These are phyloP conservation scores for Oenanthe javanica DNA, from an alignment of 140 eudicot species.

Conservation along the genomic window DNA sequence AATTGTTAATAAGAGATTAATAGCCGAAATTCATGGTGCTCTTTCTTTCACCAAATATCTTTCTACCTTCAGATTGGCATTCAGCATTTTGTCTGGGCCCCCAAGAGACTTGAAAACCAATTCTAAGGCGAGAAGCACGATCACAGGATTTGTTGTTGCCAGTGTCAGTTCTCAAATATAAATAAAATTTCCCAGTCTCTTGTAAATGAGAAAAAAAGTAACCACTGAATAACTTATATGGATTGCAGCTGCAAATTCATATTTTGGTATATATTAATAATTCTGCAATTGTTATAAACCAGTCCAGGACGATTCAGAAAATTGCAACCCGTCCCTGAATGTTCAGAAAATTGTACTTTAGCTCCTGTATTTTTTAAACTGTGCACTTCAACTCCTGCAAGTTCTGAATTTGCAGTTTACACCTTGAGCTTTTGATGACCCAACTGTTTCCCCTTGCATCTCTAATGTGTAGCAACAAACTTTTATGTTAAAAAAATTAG, in stretches of 20 bases:
- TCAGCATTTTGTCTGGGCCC: background rate
- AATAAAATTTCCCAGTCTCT: background rate
- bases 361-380: too few relatives aligned
- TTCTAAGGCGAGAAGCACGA: background rate
- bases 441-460: background rate
- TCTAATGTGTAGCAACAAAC: too few relatives aligned
- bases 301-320: background rate
- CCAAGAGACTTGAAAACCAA: background rate
- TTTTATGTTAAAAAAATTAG: background rate
- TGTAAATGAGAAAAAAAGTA: background rate
- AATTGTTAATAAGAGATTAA: background rate
- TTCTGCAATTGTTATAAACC: background rate
- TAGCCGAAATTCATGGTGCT: background rate
- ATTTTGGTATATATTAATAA: background rate
- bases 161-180: background rate
- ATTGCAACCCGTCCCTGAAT: background rate
- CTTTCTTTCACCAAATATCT: background rate
- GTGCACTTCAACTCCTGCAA: background rate
- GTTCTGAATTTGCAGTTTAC: background rate
- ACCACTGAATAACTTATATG: background rate
- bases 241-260: background rate
- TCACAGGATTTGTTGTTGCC: background rate
- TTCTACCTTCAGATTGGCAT: background rate
- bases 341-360: background rate
- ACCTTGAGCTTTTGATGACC: background rate